Conservation (phyloP, 202 grass and related monocot species). For the Setaria italica region DNA sequence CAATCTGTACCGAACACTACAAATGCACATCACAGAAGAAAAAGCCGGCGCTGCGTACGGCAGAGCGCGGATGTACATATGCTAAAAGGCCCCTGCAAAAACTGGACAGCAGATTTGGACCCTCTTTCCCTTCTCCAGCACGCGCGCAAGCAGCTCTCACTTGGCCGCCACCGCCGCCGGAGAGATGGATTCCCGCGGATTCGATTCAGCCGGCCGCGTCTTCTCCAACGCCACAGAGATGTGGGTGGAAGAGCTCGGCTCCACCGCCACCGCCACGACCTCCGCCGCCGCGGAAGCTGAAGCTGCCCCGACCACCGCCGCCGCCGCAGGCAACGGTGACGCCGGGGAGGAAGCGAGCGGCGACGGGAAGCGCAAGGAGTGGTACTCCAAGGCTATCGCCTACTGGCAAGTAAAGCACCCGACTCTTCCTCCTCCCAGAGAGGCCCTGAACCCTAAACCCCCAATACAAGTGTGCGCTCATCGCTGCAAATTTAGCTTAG, state of each 20-base stretch:
- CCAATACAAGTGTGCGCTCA: not conserved
- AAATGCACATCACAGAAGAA: not conserved
- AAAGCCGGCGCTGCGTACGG: too few relatives aligned
- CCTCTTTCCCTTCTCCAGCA: not conserved
- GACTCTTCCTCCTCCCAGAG: not conserved
- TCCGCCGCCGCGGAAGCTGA: constrained; percentile 24
- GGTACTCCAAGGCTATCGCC: constrained; percentile 95
- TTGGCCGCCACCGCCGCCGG: constrained; percentile 28
- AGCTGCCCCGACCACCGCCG: constrained; percentile 18
- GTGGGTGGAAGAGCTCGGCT: constrained; percentile 84
- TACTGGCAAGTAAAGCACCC: constrained; percentile 89
- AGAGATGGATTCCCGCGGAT: constrained; percentile 72
- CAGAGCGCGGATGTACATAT: not conserved
- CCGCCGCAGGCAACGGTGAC: constrained; percentile 33
- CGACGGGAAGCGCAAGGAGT: constrained; percentile 60
- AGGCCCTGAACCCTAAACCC: constrained; percentile 55
- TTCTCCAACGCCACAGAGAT: constrained; percentile 88
- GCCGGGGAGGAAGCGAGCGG: constrained; percentile 33
- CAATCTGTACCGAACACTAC: not conserved
- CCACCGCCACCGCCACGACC: not conserved
- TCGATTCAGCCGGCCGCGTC: constrained; percentile 69
- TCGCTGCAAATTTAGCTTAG: constrained; percentile 25
- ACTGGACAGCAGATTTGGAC: not conserved
- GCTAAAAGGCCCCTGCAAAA: constrained; percentile 2
- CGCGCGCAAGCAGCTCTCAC: not conserved